These are phyloP conservation scores for Myxozyma melibiosi DNA, from an alignment of 805 yeast genomes.

Conservation along the genomic window DNA sequence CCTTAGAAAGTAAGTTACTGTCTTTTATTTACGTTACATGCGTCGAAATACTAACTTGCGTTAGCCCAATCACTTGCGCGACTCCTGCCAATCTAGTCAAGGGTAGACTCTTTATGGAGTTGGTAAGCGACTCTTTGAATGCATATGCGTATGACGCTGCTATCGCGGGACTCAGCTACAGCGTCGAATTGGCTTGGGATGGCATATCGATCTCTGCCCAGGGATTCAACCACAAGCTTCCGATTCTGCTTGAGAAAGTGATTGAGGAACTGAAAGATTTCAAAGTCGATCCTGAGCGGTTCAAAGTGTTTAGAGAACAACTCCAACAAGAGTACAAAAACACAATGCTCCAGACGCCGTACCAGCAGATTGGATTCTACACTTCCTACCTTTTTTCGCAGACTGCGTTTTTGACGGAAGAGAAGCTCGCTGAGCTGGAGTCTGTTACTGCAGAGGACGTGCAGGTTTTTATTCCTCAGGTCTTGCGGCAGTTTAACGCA, in stretches of 20 bases:
- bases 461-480: slow-evolving; percentile 52
- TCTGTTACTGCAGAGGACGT: slow-evolving; percentile 55
- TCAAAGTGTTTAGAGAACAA: slow-evolving; percentile 67
- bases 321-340: slow-evolving; percentile 64
- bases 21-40: neutral
- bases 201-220: slow-evolving; percentile 68
- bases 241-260: slow-evolving; percentile 62
- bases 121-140: slow-evolving; percentile 73
- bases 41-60: neutral
- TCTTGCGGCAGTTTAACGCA: slow-evolving; percentile 61
- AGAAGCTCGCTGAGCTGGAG: slow-evolving; percentile 55
- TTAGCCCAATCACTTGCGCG: slow-evolving; percentile 56
- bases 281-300: slow-evolving; percentile 58
- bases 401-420: slow-evolving; percentile 64
- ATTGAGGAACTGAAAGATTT: slow-evolving; percentile 57
- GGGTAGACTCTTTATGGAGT: slow-evolving; percentile 64
- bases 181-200: slow-evolving; percentile 61
- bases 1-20: slow-evolving; percentile 50
- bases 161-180: slow-evolving; percentile 71
- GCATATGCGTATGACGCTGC: slow-evolving; percentile 82
- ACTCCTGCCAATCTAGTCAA: slow-evolving; percentile 62
- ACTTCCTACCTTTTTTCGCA: slow-evolving; percentile 71
- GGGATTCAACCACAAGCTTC: slow-evolving; percentile 85
- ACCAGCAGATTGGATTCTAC: slow-evolving; percentile 68
- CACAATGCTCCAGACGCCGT: slow-evolving; percentile 73